Evolutionary conservation across 2,329 filamentous ascomycete species (phyloP).

Genomic region (Xylariales sp.): DNA sequence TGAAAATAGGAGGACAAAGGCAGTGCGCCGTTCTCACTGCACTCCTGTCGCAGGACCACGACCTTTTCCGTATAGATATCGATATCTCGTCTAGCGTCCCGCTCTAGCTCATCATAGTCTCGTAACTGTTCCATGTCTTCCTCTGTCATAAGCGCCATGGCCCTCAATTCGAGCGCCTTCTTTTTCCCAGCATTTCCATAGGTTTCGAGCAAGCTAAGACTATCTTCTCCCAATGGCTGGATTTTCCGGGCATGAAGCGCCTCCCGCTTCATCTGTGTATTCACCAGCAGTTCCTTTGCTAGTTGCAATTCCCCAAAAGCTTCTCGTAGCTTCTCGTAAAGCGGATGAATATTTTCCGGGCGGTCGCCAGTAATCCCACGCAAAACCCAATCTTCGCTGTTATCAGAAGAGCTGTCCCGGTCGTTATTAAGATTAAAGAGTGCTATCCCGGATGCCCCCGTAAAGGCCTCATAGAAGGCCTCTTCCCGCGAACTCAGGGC

Average conservation of each 20-base stretch:
- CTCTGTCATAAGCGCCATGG: conserved; percentile 48
- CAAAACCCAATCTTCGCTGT: conserved; percentile 41
- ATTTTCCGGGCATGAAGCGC: conserved; percentile 41
- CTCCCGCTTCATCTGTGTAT: conserved; percentile 56
- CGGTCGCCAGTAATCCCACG: conserved; percentile 49
- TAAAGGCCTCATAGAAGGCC: conserved; percentile 44
- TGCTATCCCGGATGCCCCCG: conserved; percentile 32
- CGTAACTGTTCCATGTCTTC: conserved; percentile 59
- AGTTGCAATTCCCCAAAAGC: conserved; percentile 59
- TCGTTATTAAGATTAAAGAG: conserved; percentile 34
- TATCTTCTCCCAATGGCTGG: conserved; percentile 40
- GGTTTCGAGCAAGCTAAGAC: conserved; percentile 40
- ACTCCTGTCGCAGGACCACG: conserved; percentile 53
- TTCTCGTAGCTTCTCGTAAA: conserved; percentile 58
- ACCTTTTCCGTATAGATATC: conserved; percentile 51
- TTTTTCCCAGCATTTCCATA: conserved; percentile 51
- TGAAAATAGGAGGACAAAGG: conserved; percentile 55
- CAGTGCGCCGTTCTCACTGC: conserved; percentile 57
- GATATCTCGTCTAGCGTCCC: conserved; percentile 51
- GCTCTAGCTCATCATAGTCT: conserved; percentile 55
- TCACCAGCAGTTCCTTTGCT: conserved; percentile 59
- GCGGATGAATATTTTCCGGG: conserved; percentile 58
- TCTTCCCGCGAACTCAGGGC: conserved; percentile 44
- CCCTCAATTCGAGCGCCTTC: conserved; percentile 51
- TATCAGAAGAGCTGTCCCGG: conserved; percentile 34